Base-by-base conservation (phyloP, 108 stramenopile species). In the Seminavis robusta region DNA sequence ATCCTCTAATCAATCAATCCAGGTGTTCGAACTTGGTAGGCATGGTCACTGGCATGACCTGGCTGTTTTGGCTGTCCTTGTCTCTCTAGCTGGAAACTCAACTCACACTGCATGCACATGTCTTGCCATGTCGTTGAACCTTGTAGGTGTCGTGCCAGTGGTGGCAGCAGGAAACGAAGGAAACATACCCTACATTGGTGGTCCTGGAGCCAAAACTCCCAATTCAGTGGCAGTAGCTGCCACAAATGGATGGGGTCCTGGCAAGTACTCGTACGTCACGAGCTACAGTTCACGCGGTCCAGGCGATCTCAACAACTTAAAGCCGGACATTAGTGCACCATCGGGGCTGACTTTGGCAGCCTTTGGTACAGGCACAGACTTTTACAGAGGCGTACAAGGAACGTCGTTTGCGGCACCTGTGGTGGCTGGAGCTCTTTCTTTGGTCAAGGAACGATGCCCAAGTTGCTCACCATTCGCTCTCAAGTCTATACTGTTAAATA, bases 391-490 rank as follows among this genome's bases (percentile, higher is more conserved):
- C 11, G 52, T 33, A 3, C 10, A 41, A 27, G 82, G 82, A 7
- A 83, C 82, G 13, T 66, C 63, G 3, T 91, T 89, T 79, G 81
- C 91, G 23, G 69, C 89, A 6, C 94, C 94, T 17, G 55, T 81
- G 10, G 78, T 86, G 17, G 77, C 87, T 3, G 94, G 91, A 10
- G 67, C 76, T 5, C 89, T 86, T 0, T 87, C 91, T 10, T 57
- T 95, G 11, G 36, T 95, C 16, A 38, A 29, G 10, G 38, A 59
- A 20, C 41, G 48, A 7, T 69, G 67, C 50, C 52, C 46, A 1
- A 15, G 5, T 4, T 69, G 67, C 39, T 66, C 66, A 3, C 59
- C 67, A 16, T 32, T 69, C 21, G 59, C 60, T 23, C 54, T 69
- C 43, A 69, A 69, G 33, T 23, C 42, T 40, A 27, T 69, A n/a